These are phyloP conservation scores for Kwoniella botswanensis DNA, from an alignment of 768 basidiomycete genomes.

Conservation along the genomic window DNA sequence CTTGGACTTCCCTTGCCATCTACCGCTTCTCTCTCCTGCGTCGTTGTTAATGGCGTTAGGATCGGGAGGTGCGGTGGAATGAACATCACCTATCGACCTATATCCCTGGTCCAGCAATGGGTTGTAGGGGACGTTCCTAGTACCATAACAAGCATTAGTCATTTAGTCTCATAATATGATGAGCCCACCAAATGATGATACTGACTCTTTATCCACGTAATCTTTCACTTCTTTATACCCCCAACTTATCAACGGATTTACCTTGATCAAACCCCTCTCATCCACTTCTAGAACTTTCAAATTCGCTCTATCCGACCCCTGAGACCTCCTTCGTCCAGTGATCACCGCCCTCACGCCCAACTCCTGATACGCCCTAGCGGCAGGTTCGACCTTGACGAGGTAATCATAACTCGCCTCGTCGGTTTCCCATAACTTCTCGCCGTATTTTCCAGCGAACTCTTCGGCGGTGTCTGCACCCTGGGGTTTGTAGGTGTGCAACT, in stretches of 20 bases:
- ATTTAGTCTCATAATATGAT: neutral
- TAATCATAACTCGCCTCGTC: slow-evolving; percentile 90
- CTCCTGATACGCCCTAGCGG: slow-evolving; percentile 79
- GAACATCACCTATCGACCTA: slow-evolving; percentile 96
- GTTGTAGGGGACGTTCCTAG: slow-evolving; percentile 78
- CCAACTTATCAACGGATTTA: slow-evolving; percentile 93
- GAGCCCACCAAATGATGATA: neutral
- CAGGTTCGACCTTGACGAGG: slow-evolving; percentile 94
- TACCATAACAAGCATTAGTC: neutral
- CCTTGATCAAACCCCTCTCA: slow-evolving; percentile 83
- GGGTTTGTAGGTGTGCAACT: slow-evolving; percentile 79
- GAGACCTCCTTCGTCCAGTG: slow-evolving; percentile 91
- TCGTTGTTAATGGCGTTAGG: slow-evolving; percentile 62
- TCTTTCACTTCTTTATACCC: slow-evolving; percentile 79
- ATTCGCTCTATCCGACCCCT: slow-evolving; percentile 84
- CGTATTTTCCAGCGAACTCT: slow-evolving; percentile 81
- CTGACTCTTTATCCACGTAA: slow-evolving; percentile 74
- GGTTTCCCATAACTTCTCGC: slow-evolving; percentile 80
- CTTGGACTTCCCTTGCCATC: slow-evolving; percentile 87
- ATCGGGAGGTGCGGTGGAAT: slow-evolving; percentile 71
- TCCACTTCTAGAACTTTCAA: slow-evolving; percentile 89
- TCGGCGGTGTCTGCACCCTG: slow-evolving; percentile 68
- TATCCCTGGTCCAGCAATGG: slow-evolving; percentile 87
- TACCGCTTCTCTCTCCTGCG: slow-evolving; percentile 77
- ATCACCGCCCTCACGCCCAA: slow-evolving; percentile 83